Conservation (phyloP, 441 rosid species). For the Brassica balearica region DNA sequence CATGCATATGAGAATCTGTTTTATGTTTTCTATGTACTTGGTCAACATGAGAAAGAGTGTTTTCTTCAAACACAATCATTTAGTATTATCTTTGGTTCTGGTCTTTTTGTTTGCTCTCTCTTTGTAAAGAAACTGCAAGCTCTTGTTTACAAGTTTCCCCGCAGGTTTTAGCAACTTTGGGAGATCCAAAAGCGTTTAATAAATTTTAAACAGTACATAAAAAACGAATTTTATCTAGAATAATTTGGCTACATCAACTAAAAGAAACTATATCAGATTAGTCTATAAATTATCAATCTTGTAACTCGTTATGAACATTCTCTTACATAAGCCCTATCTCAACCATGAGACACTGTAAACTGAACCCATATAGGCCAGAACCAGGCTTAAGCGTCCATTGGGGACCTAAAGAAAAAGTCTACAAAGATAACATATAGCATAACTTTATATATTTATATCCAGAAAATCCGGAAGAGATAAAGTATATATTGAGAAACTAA, state of each 20-base stretch:
- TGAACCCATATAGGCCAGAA: slow-evolving; percentile 14
- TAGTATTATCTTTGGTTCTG: slow-evolving; percentile 22
- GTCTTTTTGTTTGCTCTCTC: not conserved
- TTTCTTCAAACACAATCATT: slow-evolving; percentile 22
- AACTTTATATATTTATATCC: slow-evolving; percentile 17
- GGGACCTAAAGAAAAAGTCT: slow-evolving; percentile 12
- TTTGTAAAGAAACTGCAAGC: slow-evolving; percentile 6
- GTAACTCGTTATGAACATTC: slow-evolving; percentile 2
- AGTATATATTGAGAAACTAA: slow-evolving; percentile 14
- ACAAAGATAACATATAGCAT: not conserved
- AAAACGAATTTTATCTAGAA: no score
- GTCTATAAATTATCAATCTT: no score
- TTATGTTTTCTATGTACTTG: not conserved
- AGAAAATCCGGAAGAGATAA: slow-evolving; percentile 27
- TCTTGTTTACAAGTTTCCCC: not conserved
- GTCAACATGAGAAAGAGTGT: slow-evolving; percentile 25
- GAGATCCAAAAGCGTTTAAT: no score
- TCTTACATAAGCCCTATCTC: not conserved
- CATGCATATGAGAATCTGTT: slow-evolving; percentile 51
- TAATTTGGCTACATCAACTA: no score
- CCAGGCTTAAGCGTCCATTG: slow-evolving; percentile 2
- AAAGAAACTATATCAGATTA: no score
- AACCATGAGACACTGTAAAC: not conserved
- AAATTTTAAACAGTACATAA: no score
- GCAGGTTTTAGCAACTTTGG: no score